Conservation (phyloP, 2,329 filamentous ascomycete genomes). For the Nakataea oryzae region DNA sequence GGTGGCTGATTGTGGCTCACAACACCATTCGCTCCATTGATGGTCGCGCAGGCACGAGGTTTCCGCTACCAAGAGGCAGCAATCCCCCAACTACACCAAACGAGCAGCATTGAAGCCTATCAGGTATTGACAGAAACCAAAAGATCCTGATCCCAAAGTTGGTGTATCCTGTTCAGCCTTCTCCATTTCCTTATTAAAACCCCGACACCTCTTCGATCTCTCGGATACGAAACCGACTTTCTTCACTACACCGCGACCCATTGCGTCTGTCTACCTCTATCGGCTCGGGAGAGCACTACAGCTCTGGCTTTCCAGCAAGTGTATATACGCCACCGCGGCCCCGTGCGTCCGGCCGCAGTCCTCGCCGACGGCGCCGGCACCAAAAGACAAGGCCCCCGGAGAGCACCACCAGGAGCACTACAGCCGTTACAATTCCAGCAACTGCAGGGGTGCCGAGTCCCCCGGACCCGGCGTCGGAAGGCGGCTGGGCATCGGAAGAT, state of each 20-base stretch:
- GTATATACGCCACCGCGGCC: background rate
- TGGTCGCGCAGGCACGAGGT: slow-evolving; percentile 27
- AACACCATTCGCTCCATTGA: slow-evolving; percentile 42
- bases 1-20: slow-evolving; percentile 36
- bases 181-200: background rate
- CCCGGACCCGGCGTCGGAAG: background rate
- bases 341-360: background rate
- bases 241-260: background rate
- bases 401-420: background rate
- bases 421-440: background rate
- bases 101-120: too few relatives aligned
- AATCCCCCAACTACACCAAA: too few relatives aligned
- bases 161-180: background rate
- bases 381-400: background rate
- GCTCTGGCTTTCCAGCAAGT: background rate
- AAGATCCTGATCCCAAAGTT: background rate
- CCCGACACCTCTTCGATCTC: background rate
- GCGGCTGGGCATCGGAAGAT: too few relatives aligned
- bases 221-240: background rate
- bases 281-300: background rate
- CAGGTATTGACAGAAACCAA: too few relatives aligned
- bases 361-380: background rate
- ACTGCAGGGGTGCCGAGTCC: background rate
- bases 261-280: background rate
- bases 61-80: too few relatives aligned